These are phyloP conservation scores for Yamadazyma dendronema DNA, from an alignment of 1,139 yeast species.

Conservation along the genomic window DNA sequence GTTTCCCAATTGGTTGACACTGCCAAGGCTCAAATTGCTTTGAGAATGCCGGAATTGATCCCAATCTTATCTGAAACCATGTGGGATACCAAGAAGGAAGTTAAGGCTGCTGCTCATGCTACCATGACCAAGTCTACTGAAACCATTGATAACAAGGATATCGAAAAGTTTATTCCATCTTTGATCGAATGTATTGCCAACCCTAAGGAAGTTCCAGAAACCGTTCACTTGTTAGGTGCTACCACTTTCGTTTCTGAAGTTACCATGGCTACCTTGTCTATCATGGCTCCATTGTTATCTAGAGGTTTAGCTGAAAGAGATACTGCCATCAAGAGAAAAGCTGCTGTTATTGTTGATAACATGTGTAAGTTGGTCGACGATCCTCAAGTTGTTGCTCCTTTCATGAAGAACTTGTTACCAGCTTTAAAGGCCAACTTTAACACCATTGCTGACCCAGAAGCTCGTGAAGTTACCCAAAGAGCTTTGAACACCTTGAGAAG, in stretches of 20 bases:
- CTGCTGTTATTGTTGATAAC: constrained; percentile 99
- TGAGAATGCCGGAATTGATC: constrained; percentile 98
- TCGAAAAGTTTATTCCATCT: constrained; percentile 97
- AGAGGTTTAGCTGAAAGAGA: constrained; percentile 99
- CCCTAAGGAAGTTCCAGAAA: constrained; percentile 97
- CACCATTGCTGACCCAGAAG: constrained; percentile 99
- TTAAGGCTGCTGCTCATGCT: constrained; percentile 92
- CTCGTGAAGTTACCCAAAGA: constrained; percentile 96
- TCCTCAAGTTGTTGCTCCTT: constrained; percentile 99
- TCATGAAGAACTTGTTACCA: constrained; percentile 93
- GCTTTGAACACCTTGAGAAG: constrained; percentile 97
- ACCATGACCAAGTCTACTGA: constrained; percentile 96
- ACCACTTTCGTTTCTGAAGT: constrained; percentile 99
- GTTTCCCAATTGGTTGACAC: constrained; percentile 86
- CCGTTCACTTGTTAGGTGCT: constrained; percentile 98
- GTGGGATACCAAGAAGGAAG: constrained; percentile 99
- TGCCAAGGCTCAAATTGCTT: constrained; percentile 93
- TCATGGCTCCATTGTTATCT: constrained; percentile 97
- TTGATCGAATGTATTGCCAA: constrained; percentile 95
- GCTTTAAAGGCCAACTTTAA: constrained; percentile 90
- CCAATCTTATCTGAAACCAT: constrained; percentile 98
- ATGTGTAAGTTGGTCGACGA: constrained; percentile 99
- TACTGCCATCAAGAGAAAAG: constrained; percentile 98
- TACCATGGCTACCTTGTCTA: constrained; percentile 98
- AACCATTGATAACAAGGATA: constrained; percentile 99